Base-by-base conservation (phyloP, 2,329 filamentous ascomycete species). In the Chaetomium globosum region DNA sequence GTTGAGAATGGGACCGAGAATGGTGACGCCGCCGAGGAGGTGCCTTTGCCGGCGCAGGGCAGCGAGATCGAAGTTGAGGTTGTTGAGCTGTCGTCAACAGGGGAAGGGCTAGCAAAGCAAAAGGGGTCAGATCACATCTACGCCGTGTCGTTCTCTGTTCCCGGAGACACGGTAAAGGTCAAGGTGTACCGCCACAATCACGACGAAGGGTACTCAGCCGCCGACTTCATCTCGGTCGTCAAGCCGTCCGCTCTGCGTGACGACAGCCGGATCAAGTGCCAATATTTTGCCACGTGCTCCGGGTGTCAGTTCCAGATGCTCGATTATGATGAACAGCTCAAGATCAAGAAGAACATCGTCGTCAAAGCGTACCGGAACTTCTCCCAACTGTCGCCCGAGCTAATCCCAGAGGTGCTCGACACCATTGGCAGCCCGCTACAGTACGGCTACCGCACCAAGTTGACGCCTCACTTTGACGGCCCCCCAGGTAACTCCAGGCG, bases 291-390 rank as follows among this genome's bases (percentile, higher is more conserved):
- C 49, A 85, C 83, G 62, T 99, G 95, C 78, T 91, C 90, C 10
- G 95, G 95, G 36, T 99, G 95, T 75, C 95, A 99, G 78, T 93
- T 98, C 77, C 95, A 99, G 80, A 97, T 98, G 92, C 85, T 99
- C 68, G 87, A 92, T 62, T 98, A 98, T 77, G 79, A 84, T 33
- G 90, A 93, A 72, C 95, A 99, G 77, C 85, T 99, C 31, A 82
- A 82, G 53, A 89, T 94, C 78, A 99, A 99, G 81, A 88, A 85
- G 75, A 84, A 85, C 65, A 90, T 98, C 67, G 88, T 99, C 54
- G 91, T 96, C 74, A 96, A 95, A 75, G 95, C 95, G 8, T 99
- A 91, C 80, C 84, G 82, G 67, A 94, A 97, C 80, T 99, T 98
- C 79, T 96, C 93, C 16, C 87, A 92, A 67, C 82, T 99, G 7